Evolutionary conservation across 192 early-diverging fungal species (phyloP).

Genomic region (Piromyces finnis): DNA sequence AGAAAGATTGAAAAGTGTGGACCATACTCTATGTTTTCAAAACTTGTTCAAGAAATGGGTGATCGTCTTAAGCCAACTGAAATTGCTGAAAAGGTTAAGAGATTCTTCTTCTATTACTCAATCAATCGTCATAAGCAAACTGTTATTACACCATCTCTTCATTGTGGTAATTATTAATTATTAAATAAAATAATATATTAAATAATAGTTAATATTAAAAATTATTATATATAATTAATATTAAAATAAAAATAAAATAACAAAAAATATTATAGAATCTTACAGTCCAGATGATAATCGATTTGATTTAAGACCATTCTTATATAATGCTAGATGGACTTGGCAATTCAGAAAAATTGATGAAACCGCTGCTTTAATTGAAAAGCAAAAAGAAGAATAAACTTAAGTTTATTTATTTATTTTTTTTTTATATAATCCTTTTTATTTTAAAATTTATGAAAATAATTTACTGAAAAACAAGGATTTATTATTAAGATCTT

Average conservation of each 20-base stretch:
- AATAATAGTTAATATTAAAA: neutral
- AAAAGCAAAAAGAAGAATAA: slow-evolving; percentile 5
- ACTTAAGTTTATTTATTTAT: no score
- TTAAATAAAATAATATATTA: no score
- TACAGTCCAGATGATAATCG: slow-evolving; percentile 97
- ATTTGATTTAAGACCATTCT: slow-evolving; percentile 88
- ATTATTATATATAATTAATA: neutral
- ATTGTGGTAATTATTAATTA: slow-evolving; percentile 1
- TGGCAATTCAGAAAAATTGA: slow-evolving; percentile 91
- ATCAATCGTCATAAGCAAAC: slow-evolving; percentile 99
- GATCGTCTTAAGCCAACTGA: slow-evolving; percentile 30
- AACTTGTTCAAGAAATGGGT: slow-evolving; percentile 68
- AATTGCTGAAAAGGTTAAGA: slow-evolving; percentile 84
- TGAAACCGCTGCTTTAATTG: slow-evolving; percentile 22
- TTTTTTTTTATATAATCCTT: no score
- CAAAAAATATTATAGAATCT: slow-evolving; percentile 64
- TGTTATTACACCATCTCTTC: slow-evolving; percentile 64
- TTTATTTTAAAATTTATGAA: no score
- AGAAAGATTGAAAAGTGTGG: slow-evolving; percentile 77
- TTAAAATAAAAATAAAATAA: no score
- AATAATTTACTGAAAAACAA: no score
- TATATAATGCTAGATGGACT: slow-evolving; percentile 79
- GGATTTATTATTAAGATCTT: no score
- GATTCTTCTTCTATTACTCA: slow-evolving; percentile 89
- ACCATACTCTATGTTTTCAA: slow-evolving; percentile 86